Evolutionary conservation across 129 eudicot species (phyloP).

Genomic region (Pulicaria dysenterica): DNA sequence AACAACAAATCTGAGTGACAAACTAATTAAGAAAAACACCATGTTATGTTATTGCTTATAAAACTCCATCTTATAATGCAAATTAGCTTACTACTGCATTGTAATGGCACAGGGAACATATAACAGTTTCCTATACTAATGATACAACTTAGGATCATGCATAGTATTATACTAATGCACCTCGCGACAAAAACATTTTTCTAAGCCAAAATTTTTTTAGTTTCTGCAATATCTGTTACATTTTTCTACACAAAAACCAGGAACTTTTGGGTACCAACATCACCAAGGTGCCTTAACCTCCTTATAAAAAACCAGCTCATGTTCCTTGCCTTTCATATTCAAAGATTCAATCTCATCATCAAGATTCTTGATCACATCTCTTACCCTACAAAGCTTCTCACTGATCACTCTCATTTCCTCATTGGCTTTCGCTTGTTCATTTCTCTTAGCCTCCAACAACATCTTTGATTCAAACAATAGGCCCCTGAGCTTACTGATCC

Average conservation of each 20-base stretch:
- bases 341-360: conserved; percentile 48
- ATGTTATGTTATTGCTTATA: too few species aligned
- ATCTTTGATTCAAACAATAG: conserved; percentile 35
- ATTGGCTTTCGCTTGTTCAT: conserved; percentile 40
- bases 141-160: neutral
- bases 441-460: conserved; percentile 33
- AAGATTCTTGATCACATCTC: conserved; percentile 35
- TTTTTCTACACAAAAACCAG: neutral
- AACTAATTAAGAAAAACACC: too few species aligned
- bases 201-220: too few species aligned
- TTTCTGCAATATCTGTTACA: neutral
- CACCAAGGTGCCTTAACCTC: conserved; percentile 64
- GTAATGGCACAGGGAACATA: too few species aligned
- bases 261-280: neutral
- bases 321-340: conserved; percentile 35
- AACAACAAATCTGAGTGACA: too few species aligned
- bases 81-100: too few species aligned
- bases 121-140: too few species aligned
- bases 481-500: conserved; percentile 41
- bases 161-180: neutral
- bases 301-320: conserved; percentile 36
- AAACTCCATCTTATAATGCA: too few species aligned
- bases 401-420: conserved; percentile 43
- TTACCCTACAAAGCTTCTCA: conserved; percentile 36
- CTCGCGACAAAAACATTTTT: too few species aligned